Percentiles rank a stretch among this genome's conserved stretches.
These are phyloP conservation scores for Huntiella decipiens DNA, from an alignment of 2,329 filamentous ascomycete genomes.

Conservation along the genomic window DNA sequence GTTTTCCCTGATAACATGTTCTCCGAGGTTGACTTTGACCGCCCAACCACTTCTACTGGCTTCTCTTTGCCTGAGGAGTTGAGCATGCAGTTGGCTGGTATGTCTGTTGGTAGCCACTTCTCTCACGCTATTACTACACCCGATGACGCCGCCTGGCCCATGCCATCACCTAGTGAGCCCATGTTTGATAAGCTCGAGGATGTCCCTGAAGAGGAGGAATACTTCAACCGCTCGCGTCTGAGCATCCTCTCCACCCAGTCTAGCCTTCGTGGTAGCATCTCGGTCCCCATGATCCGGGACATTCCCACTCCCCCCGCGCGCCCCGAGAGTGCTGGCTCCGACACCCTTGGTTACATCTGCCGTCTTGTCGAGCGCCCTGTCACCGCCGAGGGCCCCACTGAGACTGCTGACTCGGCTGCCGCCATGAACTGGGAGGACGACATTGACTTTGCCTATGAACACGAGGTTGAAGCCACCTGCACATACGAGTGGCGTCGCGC, in stretches of 20 bases:
- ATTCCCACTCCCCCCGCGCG: constrained; percentile 23
- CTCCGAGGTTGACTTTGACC: constrained; percentile 23
- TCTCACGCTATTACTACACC: constrained; percentile 25
- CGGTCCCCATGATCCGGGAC: constrained; percentile 26
- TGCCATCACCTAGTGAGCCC: constrained; percentile 21
- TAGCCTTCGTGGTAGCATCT: constrained; percentile 35
- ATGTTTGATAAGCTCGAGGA: constrained; percentile 31
- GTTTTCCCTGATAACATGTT: constrained; percentile 13
- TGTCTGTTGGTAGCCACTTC: constrained; percentile 18
- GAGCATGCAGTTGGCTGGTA: constrained; percentile 11
- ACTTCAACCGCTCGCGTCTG: constrained; percentile 22
- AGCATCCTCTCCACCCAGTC: constrained; percentile 30
- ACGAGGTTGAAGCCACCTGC: constrained; percentile 47
- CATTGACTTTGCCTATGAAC: constrained; percentile 53
- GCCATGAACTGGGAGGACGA: constrained; percentile 45
- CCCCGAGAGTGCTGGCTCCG: constrained; percentile 30
- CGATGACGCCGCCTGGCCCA: constrained; percentile 25
- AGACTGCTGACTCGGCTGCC: constrained; percentile 16
- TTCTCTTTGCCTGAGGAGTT: constrained; percentile 29
- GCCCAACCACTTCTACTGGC: constrained; percentile 24
- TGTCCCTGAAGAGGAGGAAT: constrained; percentile 45
- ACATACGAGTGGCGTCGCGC: constrained; percentile 46
- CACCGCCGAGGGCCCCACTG: constrained; percentile 18
- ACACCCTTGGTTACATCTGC: constrained; percentile 26
- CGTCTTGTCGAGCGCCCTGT: constrained; percentile 13